phyloP scores from a whole-genome alignment of 306 rosid genomes.

The Dalbergia oliveri region DNA sequence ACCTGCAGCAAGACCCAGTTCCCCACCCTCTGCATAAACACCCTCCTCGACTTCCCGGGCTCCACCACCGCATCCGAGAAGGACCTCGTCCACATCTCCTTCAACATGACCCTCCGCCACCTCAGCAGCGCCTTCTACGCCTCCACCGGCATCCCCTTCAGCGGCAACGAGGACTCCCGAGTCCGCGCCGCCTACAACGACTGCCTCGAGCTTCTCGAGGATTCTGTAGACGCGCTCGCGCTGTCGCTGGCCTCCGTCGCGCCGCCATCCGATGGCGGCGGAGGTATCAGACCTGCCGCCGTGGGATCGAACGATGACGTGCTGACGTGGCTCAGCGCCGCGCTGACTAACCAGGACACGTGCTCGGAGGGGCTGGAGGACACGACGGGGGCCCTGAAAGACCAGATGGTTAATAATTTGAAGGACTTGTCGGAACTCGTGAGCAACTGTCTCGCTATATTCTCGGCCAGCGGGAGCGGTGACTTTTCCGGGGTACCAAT shows the following conservation, averaged over 20 bases:
- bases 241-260: constrained; percentile 57
- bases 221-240: constrained; percentile 63
- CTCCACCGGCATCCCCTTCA: constrained; percentile 54
- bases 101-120: constrained; percentile 85
- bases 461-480: constrained; percentile 44
- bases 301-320: constrained; percentile 58
- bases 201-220: constrained; percentile 81
- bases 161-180: constrained; percentile 45
- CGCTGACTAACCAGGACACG: constrained; percentile 89
- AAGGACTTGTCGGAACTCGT: constrained; percentile 77
- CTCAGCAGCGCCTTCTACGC: constrained; percentile 65
- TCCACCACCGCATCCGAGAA: constrained; percentile 66
- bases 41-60: constrained; percentile 87
- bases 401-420: constrained; percentile 56
- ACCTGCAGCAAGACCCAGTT: constrained; percentile 79
- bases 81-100: constrained; percentile 83
- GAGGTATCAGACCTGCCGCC: not conserved
- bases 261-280: not conserved
- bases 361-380: constrained; percentile 75
- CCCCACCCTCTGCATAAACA: constrained; percentile 78
- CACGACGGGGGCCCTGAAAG: constrained; percentile 56
- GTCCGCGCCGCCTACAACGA: constrained; percentile 70
- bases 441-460: constrained; percentile 88
- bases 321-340: constrained; percentile 89
- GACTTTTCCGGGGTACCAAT: constrained; percentile 85